These are phyloP conservation scores for Plenodomus tracheiphilus DNA, from an alignment of 2,329 filamentous ascomycete species.

Conservation along the genomic window DNA sequence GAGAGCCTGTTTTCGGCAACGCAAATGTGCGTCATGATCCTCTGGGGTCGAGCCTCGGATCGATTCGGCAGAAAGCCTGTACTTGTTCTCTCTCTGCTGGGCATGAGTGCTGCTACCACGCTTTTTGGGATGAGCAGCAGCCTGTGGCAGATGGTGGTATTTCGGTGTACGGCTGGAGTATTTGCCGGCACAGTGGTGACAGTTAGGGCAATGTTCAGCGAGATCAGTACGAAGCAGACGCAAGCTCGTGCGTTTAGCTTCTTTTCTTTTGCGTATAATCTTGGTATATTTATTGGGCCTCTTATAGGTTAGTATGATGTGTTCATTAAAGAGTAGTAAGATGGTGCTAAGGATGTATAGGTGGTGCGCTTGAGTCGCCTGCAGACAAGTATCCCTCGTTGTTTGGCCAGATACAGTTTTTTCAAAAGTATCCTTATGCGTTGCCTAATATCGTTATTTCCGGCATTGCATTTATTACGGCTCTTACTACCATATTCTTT, in stretches of 20 bases:
- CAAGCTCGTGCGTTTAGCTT: conserved; percentile 75
- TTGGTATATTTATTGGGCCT: conserved; percentile 75
- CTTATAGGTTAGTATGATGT: conserved; percentile 51
- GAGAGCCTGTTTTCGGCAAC: conserved; percentile 71
- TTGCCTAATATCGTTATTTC: conserved; percentile 65
- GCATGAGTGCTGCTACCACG: conserved; percentile 62
- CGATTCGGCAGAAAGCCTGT: conserved; percentile 72
- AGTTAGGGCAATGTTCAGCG: conserved; percentile 75
- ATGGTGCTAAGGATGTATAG: no score
- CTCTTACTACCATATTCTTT: conserved; percentile 57
- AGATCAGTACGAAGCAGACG: conserved; percentile 69
- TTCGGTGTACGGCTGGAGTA: conserved; percentile 70
- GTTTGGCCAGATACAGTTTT: conserved; percentile 62
- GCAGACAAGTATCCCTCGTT: conserved; percentile 62
- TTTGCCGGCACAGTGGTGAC: conserved; percentile 76
- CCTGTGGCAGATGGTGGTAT: conserved; percentile 75
- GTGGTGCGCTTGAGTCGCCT: conserved; percentile 71
- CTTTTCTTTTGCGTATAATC: conserved; percentile 74
- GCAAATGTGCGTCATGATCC: conserved; percentile 77
- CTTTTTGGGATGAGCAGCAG: conserved; percentile 69
- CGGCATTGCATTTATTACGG: conserved; percentile 57
- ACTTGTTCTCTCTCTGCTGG: conserved; percentile 67
- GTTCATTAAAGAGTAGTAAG: neutral
- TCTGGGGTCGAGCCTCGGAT: conserved; percentile 69
- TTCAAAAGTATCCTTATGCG: conserved; percentile 67